phyloP scores from a whole-genome alignment of 1,284 basidiomycete genomes.

The Tremellales sp. region DNA sequence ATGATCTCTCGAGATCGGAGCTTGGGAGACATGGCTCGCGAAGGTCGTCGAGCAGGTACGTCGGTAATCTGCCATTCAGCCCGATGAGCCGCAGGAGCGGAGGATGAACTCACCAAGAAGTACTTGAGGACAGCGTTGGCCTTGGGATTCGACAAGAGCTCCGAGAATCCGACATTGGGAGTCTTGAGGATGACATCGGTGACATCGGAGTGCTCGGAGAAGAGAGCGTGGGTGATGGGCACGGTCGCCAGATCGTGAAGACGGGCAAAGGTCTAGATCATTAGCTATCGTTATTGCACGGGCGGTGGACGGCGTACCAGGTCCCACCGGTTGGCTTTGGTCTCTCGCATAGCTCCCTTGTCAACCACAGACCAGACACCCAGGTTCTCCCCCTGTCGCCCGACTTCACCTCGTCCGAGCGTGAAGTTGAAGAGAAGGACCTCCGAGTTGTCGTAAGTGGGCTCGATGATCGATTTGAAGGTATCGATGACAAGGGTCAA shows the following conservation, averaged over 20 bases:
- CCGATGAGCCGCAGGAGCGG: slow-evolving; percentile 21
- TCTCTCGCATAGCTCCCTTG: slow-evolving; percentile 66
- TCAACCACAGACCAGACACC: slow-evolving; percentile 80
- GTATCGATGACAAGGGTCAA: slow-evolving; percentile 56
- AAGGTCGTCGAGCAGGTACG: slow-evolving; percentile 68
- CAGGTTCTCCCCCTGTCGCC: slow-evolving; percentile 50
- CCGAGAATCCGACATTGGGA: slow-evolving; percentile 55
- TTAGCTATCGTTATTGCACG: not conserved
- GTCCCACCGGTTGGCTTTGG: slow-evolving; percentile 75
- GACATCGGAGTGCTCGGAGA: slow-evolving; percentile 73
- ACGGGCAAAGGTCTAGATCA: slow-evolving; percentile 40
- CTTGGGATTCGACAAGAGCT: slow-evolving; percentile 59
- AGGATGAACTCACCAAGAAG: slow-evolving; percentile 64
- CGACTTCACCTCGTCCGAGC: slow-evolving; percentile 55
- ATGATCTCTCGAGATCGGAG: slow-evolving; percentile 67
- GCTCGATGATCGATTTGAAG: slow-evolving; percentile 62
- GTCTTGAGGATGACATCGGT: slow-evolving; percentile 73
- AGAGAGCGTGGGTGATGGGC: slow-evolving; percentile 56
- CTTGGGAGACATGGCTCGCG: slow-evolving; percentile 50
- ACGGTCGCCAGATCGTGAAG: slow-evolving; percentile 35
- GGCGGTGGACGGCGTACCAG: slow-evolving; percentile 56
- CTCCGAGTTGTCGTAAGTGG: slow-evolving; percentile 60
- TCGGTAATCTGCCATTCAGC: slow-evolving; percentile 62
- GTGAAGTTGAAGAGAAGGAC: slow-evolving; percentile 63
- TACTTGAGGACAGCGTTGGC: slow-evolving; percentile 58